These are phyloP conservation scores for Exophiala sp. DNA, from an alignment of 2,329 filamentous ascomycete species.

Conservation along the genomic window DNA sequence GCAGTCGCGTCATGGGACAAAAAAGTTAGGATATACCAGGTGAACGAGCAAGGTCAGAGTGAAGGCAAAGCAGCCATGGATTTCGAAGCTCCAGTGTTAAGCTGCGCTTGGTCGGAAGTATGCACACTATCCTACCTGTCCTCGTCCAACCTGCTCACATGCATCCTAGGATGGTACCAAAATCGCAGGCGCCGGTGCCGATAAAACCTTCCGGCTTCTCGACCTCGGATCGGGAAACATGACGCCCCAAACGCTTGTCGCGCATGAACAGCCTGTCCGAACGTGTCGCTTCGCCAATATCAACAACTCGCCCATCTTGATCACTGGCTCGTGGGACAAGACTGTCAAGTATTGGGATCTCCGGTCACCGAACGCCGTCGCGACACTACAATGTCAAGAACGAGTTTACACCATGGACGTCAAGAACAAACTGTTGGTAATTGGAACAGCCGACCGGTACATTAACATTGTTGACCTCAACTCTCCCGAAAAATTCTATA, in stretches of 20 bases:
- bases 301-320: conserved; percentile 68
- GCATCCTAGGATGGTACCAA: conserved; percentile 73
- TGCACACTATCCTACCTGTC: conserved; percentile 29
- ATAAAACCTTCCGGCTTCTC: conserved; percentile 83
- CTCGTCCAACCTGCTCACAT: conserved; percentile 13
- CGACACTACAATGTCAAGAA: conserved; percentile 45
- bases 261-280: conserved; percentile 72
- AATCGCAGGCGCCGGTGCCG: conserved; percentile 77
- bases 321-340: conserved; percentile 68
- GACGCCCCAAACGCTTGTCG: conserved; percentile 56
- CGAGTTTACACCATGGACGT: conserved; percentile 83
- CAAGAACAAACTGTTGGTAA: conserved; percentile 76
- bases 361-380: conserved; percentile 44
- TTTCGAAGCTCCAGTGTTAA: conserved; percentile 77
- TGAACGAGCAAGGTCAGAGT: conserved; percentile 68
- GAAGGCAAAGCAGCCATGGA: conserved; percentile 81
- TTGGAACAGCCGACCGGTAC: conserved; percentile 90
- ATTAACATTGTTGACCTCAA: conserved; percentile 92
- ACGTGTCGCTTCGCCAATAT: conserved; percentile 70
- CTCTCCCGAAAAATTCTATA: conserved; percentile 86
- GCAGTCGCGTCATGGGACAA: conserved; percentile 95
- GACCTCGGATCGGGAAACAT: conserved; percentile 61
- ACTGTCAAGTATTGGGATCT: conserved; percentile 55
- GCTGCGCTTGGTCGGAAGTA: conserved; percentile 83
- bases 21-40: conserved; percentile 95